Base-by-base conservation (phyloP, 129 eudicot species). In the Cynara cardunculus region DNA sequence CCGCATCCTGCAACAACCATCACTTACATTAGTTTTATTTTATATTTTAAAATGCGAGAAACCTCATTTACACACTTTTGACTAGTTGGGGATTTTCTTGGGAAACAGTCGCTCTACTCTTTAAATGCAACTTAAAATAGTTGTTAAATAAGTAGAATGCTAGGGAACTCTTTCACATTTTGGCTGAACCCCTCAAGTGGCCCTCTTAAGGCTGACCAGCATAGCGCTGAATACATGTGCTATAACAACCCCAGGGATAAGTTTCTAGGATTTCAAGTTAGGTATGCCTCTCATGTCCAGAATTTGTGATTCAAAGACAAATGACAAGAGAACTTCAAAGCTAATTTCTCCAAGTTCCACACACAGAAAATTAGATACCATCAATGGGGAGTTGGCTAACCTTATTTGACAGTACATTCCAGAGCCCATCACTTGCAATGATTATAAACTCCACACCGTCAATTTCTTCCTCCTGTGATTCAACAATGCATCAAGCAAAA, bases 401-500 rank as follows among this genome's bases (percentile, higher is more conserved):
- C 97, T 88, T 81, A 81, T 92, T 92, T 22, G 97, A 90, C 59
- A 92, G 78, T 53, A 92, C 94, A 81, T 92, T 90, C 97, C 97
- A 92, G 22, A 92, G 92, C 53, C 97, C 97, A 53, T 92, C 97
- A 77, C 97, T 92, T 79, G 97, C 97, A 74, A 92, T 77, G 78
- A 92, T 90, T 28, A 92, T 83, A 78, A 92, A 90, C 39, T 89
- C 97, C 11, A 89, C 84, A 69, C 90, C 97, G 73, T 85, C 89
- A 70, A 92, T 85, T 72, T 86, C 90, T 86, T 89, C 92, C 86
- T 92, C 97, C 97, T 92, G 66, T n/a, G 24, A 69, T 82, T 81
- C 25, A 68, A 44, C 16, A 81, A 73, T 34, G 34, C 31, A 16
- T 41, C 24, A 41, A 69, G 65, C 32, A 78, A 41, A n/a, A 69